A percentile compares a stretch with the other conserved stretches of the same genome.
Evolutionary conservation across 208 protist species (phyloP).

Genomic region (Crithidia brevicula): DNA sequence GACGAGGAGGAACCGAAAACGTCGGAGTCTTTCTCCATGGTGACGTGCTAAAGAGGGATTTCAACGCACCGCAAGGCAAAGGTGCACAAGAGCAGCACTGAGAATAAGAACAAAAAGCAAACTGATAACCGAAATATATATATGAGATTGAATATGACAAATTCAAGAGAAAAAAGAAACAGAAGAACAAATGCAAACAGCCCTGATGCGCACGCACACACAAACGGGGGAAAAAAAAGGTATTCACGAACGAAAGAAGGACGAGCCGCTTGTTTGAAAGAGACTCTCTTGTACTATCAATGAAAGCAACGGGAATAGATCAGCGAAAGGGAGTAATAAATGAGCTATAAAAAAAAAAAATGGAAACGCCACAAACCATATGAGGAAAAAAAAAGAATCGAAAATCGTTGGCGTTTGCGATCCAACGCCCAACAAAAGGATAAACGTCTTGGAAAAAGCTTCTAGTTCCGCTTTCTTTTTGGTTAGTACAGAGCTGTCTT

Average conservation of each 20-base stretch:
- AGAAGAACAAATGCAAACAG: background rate
- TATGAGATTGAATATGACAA: background rate
- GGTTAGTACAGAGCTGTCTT: too few species aligned
- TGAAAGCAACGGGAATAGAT: too few species aligned
- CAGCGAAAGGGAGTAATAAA: background rate
- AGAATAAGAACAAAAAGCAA: too few species aligned
- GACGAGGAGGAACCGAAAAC: conserved; percentile 7
- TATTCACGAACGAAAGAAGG: too few species aligned
- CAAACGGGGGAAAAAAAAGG: background rate
- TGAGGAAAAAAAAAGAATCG: too few species aligned
- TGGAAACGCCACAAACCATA: background rate
- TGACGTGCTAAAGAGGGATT: background rate
- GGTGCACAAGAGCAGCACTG: background rate
- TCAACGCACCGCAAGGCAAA: background rate
- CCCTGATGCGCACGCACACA: background rate
- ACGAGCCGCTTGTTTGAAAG: too few species aligned
- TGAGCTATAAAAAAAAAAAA: background rate
- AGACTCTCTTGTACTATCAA: too few species aligned
- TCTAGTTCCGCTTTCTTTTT: too few species aligned
- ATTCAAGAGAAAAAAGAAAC: background rate
- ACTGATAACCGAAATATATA: background rate
- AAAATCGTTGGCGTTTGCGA: too few species aligned
- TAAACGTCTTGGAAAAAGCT: too few species aligned
- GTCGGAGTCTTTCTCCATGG: conserved; percentile 3
- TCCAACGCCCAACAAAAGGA: too few species aligned